phyloP scores from a whole-genome alignment of 768 basidiomycete genomes.

The Mycena crocata region DNA sequence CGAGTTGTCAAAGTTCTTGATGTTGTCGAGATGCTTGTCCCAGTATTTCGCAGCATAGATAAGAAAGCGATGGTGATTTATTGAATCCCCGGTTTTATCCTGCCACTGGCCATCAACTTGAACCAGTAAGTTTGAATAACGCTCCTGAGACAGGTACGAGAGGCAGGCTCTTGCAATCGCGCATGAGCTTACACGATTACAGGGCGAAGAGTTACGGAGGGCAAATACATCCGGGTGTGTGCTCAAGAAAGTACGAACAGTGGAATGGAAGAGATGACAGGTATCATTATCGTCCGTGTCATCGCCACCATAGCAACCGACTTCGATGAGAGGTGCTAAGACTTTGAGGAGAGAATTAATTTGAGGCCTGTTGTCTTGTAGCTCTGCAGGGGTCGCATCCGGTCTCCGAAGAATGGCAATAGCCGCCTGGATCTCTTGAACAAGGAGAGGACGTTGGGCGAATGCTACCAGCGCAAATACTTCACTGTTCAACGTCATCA shows the following conservation, averaged over 20 bases:
- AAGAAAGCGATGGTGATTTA: conserved; percentile 41
- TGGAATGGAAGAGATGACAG: conserved; percentile 44
- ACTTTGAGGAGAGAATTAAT: too few relatives aligned
- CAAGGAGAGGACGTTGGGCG: conserved; percentile 41
- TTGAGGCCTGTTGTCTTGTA: too few relatives aligned
- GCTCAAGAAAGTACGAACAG: conserved; percentile 39
- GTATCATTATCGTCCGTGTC: conserved; percentile 27
- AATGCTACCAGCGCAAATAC: conserved; percentile 43
- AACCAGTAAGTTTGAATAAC: conserved; percentile 34
- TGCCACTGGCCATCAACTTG: conserved; percentile 35
- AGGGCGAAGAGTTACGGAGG: background rate
- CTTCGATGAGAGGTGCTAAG: conserved; percentile 35
- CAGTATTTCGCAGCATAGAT: conserved; percentile 47
- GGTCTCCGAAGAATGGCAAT: conserved; percentile 19
- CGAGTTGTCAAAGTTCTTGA: conserved; percentile 9
- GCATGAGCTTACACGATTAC: conserved; percentile 31
- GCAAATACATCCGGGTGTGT: conserved; percentile 31
- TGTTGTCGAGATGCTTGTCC: conserved; percentile 44
- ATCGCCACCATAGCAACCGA: conserved; percentile 6
- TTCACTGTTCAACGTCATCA: conserved; percentile 39
- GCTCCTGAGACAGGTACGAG: conserved; percentile 37
- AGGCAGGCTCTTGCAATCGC: conserved; percentile 41
- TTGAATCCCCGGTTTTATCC: conserved; percentile 34
- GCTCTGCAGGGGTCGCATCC: conserved; percentile 24
- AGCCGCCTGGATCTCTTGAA: conserved; percentile 41